Base-by-base conservation (phyloP, 345 rosid genomes). In the Carallia brachiata region DNA sequence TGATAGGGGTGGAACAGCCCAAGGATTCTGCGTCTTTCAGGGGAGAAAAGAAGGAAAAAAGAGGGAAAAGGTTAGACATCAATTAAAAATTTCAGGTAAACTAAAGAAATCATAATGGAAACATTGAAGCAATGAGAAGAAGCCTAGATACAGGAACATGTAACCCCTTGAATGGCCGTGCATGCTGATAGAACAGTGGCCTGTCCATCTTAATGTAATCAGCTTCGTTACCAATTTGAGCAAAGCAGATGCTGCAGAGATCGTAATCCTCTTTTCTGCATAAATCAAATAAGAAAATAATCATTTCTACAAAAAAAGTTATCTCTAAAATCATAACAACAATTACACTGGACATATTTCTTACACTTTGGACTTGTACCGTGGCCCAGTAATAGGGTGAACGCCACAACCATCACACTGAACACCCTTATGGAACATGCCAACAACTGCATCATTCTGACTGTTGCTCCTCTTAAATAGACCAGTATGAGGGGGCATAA, bases 281-380 rank as follows among this genome's bases (percentile, higher is more conserved):
- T 7, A 40, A 52, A 63, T 6, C 36, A 32, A 52, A 12, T 32
- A 18, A 27, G 18, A n/a, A 71, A 12, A 61, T 63, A 15, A 69
- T 55, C 57, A 40, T 15, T 3, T n/a, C 63, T 19, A 12, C 31
- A 36, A 52, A 2, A n/a, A 28, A n/a, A 2, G 4, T 55, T 17
- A 15, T 37, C 10, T 15, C 34, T 10, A 23, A 9, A 50, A n/a
- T 18, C 18, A 60, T n/a, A 47, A 18, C 39, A 50, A 17, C 48
- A 60, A 39, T 13, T 39, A n/a, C 19, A 27, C 27, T 15, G 18
- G 18, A 12, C 32, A 63, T 13, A 34, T 15, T 53, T 62, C 97
- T 87, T 90, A 96, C 99, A 90, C 90, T 84, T 81, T 90, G 6
- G 99, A 96, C 79, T 88, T 92, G 78, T 83, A 90, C 10, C 99